These are phyloP conservation scores for Infundibulicybe gibba DNA, from an alignment of 768 basidiomycete genomes.

Conservation along the genomic window DNA sequence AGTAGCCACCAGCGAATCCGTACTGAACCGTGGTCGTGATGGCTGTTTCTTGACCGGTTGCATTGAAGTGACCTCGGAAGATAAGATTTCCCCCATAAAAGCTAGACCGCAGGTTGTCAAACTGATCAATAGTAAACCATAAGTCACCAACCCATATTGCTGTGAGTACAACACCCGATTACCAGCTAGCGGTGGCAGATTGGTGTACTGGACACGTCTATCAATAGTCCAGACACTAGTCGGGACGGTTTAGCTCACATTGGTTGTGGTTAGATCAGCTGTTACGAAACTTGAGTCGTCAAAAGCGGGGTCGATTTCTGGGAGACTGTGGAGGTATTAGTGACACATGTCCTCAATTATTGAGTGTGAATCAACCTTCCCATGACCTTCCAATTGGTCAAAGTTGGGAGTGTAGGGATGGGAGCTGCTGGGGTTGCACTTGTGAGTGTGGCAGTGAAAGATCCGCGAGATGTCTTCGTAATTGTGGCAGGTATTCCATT, in stretches of 20 bases:
- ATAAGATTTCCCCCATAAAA: slow-evolving; percentile 52
- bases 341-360: not conserved
- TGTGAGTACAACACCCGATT: slow-evolving; percentile 45
- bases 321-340: slow-evolving; percentile 29
- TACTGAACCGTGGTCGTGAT: slow-evolving; percentile 44
- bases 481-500: slow-evolving; percentile 27
- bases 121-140: not conserved
- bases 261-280: slow-evolving; percentile 41
- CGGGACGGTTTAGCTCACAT: slow-evolving; percentile 23
- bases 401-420: slow-evolving; percentile 24
- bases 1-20: slow-evolving; percentile 49
- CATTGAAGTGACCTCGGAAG: slow-evolving; percentile 42
- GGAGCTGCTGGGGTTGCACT: slow-evolving; percentile 9
- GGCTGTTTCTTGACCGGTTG: slow-evolving; percentile 40
- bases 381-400: slow-evolving; percentile 42
- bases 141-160: slow-evolving; percentile 40
- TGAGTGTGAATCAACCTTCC: slow-evolving; percentile 30
- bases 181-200: slow-evolving; percentile 41
- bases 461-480: slow-evolving; percentile 22
- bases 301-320: slow-evolving; percentile 42
- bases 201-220: slow-evolving; percentile 35
- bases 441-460: slow-evolving; percentile 21
- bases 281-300: slow-evolving; percentile 45
- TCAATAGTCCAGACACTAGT: not conserved
- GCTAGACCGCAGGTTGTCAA: slow-evolving; percentile 16